Evolutionary conservation across 2,329 filamentous ascomycete species (phyloP), one percentile per base, ranked within the genome.

Genomic region (Epichloe brachyelytri): DNA sequence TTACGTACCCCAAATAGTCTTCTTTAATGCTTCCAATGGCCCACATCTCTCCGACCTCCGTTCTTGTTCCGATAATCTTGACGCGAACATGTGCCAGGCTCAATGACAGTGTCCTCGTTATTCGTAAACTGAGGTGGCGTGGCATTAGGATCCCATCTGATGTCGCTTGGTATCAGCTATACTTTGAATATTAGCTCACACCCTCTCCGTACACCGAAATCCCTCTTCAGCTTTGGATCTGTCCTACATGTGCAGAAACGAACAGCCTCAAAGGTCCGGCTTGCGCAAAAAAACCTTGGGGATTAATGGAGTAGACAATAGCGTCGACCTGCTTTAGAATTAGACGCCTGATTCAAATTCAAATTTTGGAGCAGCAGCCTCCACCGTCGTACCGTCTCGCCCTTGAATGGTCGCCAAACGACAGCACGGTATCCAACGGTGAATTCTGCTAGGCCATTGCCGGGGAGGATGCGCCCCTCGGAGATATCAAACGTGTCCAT

Each of bases 91-190:
- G 91, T 94, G 46, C 89, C 88, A 53, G 89, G 88, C 70, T 97
- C 90, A 62, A 98, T 95, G 37, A 89, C 84, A 58, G 90, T 88
- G 58, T 95, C 93, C 55, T 87, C 88, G 62, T 95, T 91, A 67
- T 98, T 91, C 39, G 90, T 95, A 68, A 89, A 98, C 63, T 95
- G 88, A 3, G 91, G 89, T n/a, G 93, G 93, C 38, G 91, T 95
- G 48, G 91, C 90, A 61, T 95, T 95, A 45, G 88, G 86, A 64
- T 96, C 91, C 75, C 88, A 97, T 69, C 88, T 93, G 69, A 96
- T 88, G 56, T 94, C 88, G 57, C 80, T 79, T 1, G 93, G 90
- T 60, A 98, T 96, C 71, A 93, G 82, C 88, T 94, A 65, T 19
- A 15, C 8, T 17, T 20, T 8, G 20, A 36, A 37, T 7, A 37